phyloP scores from a whole-genome alignment of 1,284 basidiomycete species.

The Moniliella sp. region DNA sequence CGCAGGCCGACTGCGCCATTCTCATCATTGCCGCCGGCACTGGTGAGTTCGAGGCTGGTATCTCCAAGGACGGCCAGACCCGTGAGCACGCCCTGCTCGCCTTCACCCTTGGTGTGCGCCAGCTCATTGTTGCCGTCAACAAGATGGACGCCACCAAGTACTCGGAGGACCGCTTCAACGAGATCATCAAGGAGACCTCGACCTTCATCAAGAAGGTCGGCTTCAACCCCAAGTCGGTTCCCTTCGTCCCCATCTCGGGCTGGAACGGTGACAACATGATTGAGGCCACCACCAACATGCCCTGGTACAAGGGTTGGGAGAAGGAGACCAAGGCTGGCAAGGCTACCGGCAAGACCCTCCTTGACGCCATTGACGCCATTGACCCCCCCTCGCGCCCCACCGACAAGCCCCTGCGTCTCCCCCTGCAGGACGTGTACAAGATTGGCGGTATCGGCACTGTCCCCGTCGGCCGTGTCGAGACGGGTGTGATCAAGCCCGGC shows the following conservation, averaged over 20 bases:
- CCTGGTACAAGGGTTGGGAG: constrained; percentile 80
- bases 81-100: constrained; percentile 98
- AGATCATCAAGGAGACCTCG: constrained; percentile 98
- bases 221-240: constrained; percentile 94
- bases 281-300: constrained; percentile 61
- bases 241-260: constrained; percentile 98
- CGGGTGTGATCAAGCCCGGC: constrained; percentile 97
- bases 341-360: constrained; percentile 88
- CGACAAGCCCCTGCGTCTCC: constrained; percentile 98
- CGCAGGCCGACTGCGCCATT: constrained; percentile 96
- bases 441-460: constrained; percentile 99
- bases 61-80: constrained; percentile 99
- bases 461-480: constrained; percentile 99
- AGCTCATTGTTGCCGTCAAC: constrained; percentile 99
- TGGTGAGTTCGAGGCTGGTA: constrained; percentile 99
- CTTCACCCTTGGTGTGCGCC: constrained; percentile 98
- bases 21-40: constrained; percentile 98
- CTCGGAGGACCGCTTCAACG: constrained; percentile 98
- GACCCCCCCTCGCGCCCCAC: constrained; percentile 87
- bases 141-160: constrained; percentile 99
- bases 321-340: constrained; percentile 67
- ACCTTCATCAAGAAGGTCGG: constrained; percentile 99
- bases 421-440: constrained; percentile 99
- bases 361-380: constrained; percentile 98
- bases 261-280: constrained; percentile 99